A percentile compares a stretch with the other conserved stretches of the same genome.
phyloP scores from a whole-genome alignment of 2,329 filamentous ascomycete species.

The Colletotrichum lupini region DNA sequence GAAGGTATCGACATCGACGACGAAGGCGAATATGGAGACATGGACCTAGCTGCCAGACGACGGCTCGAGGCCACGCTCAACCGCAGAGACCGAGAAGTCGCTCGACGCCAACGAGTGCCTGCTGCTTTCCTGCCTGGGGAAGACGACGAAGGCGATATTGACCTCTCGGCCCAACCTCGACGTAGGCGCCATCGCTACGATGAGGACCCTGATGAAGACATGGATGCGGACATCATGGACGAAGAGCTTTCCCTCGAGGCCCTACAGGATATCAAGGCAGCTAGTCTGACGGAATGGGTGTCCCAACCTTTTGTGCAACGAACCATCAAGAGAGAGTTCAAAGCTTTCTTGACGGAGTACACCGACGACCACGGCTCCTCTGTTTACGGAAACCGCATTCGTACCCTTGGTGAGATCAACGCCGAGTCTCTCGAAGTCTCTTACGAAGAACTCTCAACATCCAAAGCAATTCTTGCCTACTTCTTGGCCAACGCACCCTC shows the following conservation, averaged over 20 bases:
- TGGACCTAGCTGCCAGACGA: slow-evolving; percentile 74
- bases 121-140: slow-evolving; percentile 82
- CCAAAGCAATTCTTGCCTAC: slow-evolving; percentile 93
- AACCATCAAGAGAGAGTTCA: slow-evolving; percentile 96
- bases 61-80: slow-evolving; percentile 79
- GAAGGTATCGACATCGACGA: slow-evolving; percentile 81
- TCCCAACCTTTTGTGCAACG: slow-evolving; percentile 88
- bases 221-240: slow-evolving; percentile 94
- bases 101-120: slow-evolving; percentile 74
- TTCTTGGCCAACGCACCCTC: slow-evolving; percentile 95
- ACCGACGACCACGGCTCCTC: slow-evolving; percentile 90
- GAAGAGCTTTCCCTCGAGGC: slow-evolving; percentile 94
- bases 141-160: slow-evolving; percentile 85
- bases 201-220: slow-evolving; percentile 91
- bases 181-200: slow-evolving; percentile 91
- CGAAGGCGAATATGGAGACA: slow-evolving; percentile 77
- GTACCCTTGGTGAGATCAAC: slow-evolving; percentile 96
- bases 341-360: slow-evolving; percentile 95
- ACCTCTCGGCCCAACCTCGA: slow-evolving; percentile 86
- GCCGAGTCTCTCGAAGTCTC: slow-evolving; percentile 96
- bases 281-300: slow-evolving; percentile 95
- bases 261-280: slow-evolving; percentile 90
- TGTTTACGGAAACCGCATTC: slow-evolving; percentile 93
- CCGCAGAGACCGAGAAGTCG: slow-evolving; percentile 78
- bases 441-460: slow-evolving; percentile 89